A percentile compares a stretch with the other conserved stretches of the same genome.
phyloP scores from a whole-genome alignment of 1,284 basidiomycete species.

The Quambalaria eucalypti region DNA sequence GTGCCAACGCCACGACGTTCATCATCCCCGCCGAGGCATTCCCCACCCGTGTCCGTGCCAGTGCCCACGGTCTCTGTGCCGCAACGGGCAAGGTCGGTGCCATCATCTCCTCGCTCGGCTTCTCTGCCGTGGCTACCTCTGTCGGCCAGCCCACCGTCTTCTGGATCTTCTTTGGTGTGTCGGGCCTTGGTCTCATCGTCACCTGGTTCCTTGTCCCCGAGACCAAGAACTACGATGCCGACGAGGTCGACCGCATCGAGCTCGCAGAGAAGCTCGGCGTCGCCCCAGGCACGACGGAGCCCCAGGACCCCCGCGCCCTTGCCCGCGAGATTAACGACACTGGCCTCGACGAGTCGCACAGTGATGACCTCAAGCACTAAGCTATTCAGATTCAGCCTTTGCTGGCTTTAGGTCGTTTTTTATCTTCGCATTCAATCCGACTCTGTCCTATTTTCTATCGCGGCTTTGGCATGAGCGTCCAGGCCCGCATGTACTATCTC shows the following conservation, averaged over 20 bases:
- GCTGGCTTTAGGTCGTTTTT: too few species aligned
- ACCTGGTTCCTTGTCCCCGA: slow-evolving; percentile 31
- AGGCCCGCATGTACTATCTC: too few species aligned
- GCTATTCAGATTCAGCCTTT: too few species aligned
- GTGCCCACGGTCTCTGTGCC: slow-evolving; percentile 51
- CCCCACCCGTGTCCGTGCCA: slow-evolving; percentile 62
- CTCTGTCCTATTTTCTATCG: too few species aligned
- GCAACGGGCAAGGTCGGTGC: slow-evolving; percentile 53
- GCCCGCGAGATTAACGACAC: background rate
- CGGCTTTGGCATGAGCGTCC: too few species aligned
- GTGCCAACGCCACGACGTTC: slow-evolving; percentile 73
- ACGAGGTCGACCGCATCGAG: slow-evolving; percentile 36
- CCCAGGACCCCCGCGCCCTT: background rate
- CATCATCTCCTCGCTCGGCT: slow-evolving; percentile 49
- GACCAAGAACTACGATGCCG: slow-evolving; percentile 38
- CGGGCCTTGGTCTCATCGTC: slow-evolving; percentile 26
- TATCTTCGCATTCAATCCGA: too few species aligned
- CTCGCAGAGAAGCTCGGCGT: slow-evolving; percentile 18
- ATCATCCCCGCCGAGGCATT: slow-evolving; percentile 66
- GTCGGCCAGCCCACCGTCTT: slow-evolving; percentile 29
- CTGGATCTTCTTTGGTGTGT: slow-evolving; percentile 43
- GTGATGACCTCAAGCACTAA: too few species aligned
- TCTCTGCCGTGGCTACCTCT: slow-evolving; percentile 19
- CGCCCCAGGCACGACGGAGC: slow-evolving; percentile 2
- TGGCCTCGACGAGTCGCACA: too few species aligned